These are phyloP conservation scores for Mycocentrospora acerina DNA, from an alignment of 2,329 filamentous ascomycete species.

Conservation along the genomic window DNA sequence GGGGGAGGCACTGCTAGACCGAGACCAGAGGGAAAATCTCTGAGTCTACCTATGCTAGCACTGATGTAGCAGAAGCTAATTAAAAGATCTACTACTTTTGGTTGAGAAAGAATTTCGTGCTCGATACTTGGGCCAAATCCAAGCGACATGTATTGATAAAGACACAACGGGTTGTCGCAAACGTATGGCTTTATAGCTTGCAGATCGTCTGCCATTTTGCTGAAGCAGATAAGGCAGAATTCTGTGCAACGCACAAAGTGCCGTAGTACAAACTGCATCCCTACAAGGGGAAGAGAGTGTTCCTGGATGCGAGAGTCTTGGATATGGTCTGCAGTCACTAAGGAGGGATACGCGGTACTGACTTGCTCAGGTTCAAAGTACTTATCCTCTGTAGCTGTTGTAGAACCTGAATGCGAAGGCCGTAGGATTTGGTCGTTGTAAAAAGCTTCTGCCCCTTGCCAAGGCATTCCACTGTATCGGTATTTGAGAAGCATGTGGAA, in stretches of 20 bases:
- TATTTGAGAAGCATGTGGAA: slow-evolving; percentile 65
- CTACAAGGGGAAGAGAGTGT: slow-evolving; percentile 58
- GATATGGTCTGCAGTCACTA: slow-evolving; percentile 57
- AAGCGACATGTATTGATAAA: slow-evolving; percentile 86
- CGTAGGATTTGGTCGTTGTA: slow-evolving; percentile 50
- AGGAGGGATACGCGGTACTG: slow-evolving; percentile 42
- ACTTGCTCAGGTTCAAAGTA: slow-evolving; percentile 42
- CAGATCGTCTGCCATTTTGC: slow-evolving; percentile 63
- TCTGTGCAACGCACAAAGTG: slow-evolving; percentile 80
- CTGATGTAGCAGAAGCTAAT: slow-evolving; percentile 77
- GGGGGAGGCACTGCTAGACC: slow-evolving; percentile 53
- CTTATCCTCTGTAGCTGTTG: slow-evolving; percentile 39
- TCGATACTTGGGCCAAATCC: slow-evolving; percentile 85
- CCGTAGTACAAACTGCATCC: slow-evolving; percentile 74
- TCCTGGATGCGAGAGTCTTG: slow-evolving; percentile 28
- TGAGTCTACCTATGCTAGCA: slow-evolving; percentile 47
- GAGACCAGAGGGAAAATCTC: slow-evolving; percentile 60
- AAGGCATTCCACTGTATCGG: slow-evolving; percentile 58
- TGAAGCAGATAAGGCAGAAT: slow-evolving; percentile 85
- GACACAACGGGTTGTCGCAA: slow-evolving; percentile 71
- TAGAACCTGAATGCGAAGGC: slow-evolving; percentile 23
- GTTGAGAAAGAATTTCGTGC: slow-evolving; percentile 76
- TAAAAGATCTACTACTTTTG: slow-evolving; percentile 80
- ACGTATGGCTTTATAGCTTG: slow-evolving; percentile 74
- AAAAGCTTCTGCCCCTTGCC: slow-evolving; percentile 67